Conservation (phyloP, 2,329 filamentous ascomycete genomes). For the Fusarium avenaceum region DNA sequence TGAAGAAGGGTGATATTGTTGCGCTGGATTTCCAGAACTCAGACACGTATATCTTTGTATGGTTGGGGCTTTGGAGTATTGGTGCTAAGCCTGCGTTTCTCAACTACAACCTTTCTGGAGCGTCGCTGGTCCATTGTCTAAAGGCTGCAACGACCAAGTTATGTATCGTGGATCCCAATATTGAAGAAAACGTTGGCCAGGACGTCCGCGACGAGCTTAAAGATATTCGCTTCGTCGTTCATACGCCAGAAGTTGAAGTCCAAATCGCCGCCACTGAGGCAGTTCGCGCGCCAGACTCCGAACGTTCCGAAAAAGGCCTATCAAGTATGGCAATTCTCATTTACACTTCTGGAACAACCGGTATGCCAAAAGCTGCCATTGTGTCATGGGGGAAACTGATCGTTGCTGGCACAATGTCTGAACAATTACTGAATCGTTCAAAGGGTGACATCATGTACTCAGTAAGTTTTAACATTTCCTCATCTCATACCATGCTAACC, state of each 20-base stretch:
- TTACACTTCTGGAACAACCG: constrained; percentile 88
- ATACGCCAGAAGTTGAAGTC: constrained; percentile 70
- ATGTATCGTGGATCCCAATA: constrained; percentile 75
- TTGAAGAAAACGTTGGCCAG: constrained; percentile 69
- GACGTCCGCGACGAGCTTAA: constrained; percentile 66
- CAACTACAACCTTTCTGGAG: constrained; percentile 85
- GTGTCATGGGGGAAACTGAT: constrained; percentile 78
- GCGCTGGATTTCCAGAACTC: constrained; percentile 87
- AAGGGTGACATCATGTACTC: constrained; percentile 80
- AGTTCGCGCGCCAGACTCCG: constrained; percentile 69
- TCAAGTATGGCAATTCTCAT: constrained; percentile 79
- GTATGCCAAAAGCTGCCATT: constrained; percentile 83
- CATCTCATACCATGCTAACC: not conserved
- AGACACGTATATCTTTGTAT: constrained; percentile 80
- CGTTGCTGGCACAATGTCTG: constrained; percentile 57
- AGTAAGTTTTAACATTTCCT: constrained; percentile 57
- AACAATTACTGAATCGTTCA: constrained; percentile 68
- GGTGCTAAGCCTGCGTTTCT: constrained; percentile 88
- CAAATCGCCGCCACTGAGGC: constrained; percentile 66
- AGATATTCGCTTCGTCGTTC: constrained; percentile 70
- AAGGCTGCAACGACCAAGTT: constrained; percentile 75
- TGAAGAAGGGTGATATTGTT: constrained; percentile 81
- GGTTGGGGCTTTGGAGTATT: constrained; percentile 84
- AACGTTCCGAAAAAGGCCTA: constrained; percentile 62
- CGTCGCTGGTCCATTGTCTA: constrained; percentile 80